phyloP scores from a whole-genome alignment of 1,284 basidiomycete species.

The Puccinia polysora region DNA sequence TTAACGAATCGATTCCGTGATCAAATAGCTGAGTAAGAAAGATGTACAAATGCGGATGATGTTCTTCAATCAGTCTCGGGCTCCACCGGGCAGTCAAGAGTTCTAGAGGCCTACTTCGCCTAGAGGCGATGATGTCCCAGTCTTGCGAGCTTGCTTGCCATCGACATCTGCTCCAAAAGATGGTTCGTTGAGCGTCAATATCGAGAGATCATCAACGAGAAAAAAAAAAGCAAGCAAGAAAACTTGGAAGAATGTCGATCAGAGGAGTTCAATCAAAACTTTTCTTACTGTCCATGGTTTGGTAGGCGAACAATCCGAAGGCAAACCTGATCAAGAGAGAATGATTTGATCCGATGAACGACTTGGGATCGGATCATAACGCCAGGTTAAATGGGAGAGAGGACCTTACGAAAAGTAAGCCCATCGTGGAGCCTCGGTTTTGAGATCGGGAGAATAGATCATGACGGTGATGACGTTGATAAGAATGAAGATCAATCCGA shows the following conservation, averaged over 20 bases:
- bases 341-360: neutral
- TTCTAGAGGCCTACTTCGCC: conserved; percentile 18
- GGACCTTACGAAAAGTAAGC: conserved; percentile 36
- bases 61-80: neutral
- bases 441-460: conserved; percentile 30
- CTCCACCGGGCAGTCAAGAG: neutral
- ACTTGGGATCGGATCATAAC: neutral
- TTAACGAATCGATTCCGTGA: conserved; percentile 41
- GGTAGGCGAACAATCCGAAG: conserved; percentile 35
- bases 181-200: too few relatives aligned
- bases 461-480: conserved; percentile 30
- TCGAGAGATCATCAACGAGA: too few relatives aligned
- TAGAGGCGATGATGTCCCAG: conserved; percentile 37
- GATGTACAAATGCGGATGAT: neutral
- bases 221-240: too few relatives aligned
- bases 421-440: conserved; percentile 30
- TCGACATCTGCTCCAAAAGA: conserved; percentile 30
- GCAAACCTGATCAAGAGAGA: conserved; percentile 21
- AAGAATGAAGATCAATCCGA: conserved; percentile 37
- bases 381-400: neutral
- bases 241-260: neutral
- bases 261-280: neutral
- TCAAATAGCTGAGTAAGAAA: conserved; percentile 27
- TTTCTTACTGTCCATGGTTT: conserved; percentile 41
- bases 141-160: conserved; percentile 42